phyloP scores from a whole-genome alignment of 1,139 yeast genomes.

The Blastobotrys niveus region DNA sequence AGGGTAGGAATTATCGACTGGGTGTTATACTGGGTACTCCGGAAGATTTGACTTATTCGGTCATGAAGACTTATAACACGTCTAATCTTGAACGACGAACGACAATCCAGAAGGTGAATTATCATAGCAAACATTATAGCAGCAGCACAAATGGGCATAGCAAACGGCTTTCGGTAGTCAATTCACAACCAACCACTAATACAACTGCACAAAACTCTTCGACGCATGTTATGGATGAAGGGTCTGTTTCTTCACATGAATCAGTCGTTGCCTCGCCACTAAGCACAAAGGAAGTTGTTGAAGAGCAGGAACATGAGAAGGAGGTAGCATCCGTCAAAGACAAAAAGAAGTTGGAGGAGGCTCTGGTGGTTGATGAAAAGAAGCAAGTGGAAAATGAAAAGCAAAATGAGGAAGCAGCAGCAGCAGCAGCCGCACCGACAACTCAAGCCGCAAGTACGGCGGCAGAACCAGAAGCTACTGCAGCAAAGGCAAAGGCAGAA shows the following conservation, averaged over 20 bases:
- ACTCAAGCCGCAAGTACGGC: too few species aligned
- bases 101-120: conserved; percentile 27
- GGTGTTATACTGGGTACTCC: conserved; percentile 5
- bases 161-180: background rate
- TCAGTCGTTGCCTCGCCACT: too few species aligned
- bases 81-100: conserved; percentile 22
- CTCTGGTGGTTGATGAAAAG: background rate
- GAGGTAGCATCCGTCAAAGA: too few species aligned
- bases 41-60: conserved; percentile 6
- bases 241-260: too few species aligned
- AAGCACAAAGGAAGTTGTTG: too few species aligned
- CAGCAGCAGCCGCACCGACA: background rate
- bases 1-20: conserved; percentile 1
- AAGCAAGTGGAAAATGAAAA: background rate
- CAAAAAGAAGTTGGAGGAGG: too few species aligned
- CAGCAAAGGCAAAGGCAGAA: too few species aligned
- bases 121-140: background rate
- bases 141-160: background rate
- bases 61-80: conserved; percentile 11
- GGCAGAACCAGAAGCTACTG: too few species aligned
- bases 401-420: too few species aligned
- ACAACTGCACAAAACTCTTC: too few species aligned
- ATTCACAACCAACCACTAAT: background rate
- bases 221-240: too few species aligned
- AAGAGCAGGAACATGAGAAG: too few species aligned